Conservation (phyloP, 208 protist species). For the Entamoeba invadens region DNA sequence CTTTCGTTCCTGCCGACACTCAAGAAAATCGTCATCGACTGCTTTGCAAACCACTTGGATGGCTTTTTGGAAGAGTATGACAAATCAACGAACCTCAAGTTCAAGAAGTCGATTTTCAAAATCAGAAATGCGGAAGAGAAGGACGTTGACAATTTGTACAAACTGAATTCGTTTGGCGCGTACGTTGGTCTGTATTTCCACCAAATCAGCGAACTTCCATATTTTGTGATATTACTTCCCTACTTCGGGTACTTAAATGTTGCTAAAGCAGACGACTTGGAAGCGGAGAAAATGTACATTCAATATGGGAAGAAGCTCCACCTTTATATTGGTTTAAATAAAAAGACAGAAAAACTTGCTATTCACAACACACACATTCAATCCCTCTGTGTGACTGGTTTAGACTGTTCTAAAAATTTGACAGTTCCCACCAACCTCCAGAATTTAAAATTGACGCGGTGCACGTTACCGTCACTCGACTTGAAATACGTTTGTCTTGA, state of each 20-base stretch:
- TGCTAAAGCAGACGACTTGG: not conserved
- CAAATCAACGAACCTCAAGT: not conserved
- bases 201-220: not conserved
- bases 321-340: not conserved
- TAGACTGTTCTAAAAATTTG: not conserved
- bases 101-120: not conserved
- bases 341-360: not conserved
- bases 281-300: not conserved
- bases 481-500: not conserved
- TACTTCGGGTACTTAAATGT: not conserved
- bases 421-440: not conserved
- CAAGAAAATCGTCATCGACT: not conserved
- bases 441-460: not conserved
- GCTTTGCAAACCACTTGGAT: not conserved
- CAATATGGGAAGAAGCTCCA: not conserved
- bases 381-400: not conserved
- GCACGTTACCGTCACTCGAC: not conserved
- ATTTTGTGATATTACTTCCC: not conserved
- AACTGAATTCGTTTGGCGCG: not conserved
- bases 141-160: not conserved
- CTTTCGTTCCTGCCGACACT: not conserved
- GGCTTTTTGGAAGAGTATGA: not conserved
- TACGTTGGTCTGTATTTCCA: not conserved
- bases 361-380: not conserved
- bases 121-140: not conserved